Evolutionary conservation across 306 rosid genomes (phyloP), one percentile per base, ranked within the genome.

Genomic region (Ormosia emarginata): DNA sequence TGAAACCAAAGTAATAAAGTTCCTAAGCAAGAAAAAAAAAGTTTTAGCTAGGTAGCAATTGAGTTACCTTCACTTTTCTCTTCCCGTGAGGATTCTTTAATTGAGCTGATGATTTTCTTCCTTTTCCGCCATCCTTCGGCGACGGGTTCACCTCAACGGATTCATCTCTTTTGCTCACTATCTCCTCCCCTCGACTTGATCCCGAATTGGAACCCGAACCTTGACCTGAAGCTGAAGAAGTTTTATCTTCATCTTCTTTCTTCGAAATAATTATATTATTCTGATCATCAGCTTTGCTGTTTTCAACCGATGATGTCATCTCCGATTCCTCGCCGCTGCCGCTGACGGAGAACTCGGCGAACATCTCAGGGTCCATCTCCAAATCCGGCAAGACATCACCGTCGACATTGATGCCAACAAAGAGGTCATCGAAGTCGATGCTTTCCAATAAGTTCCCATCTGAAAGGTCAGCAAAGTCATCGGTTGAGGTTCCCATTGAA

Each of bases 391-490:
- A 71, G 59, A 88, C 87, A 17, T 93, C 95, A 17, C 82, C 90
- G 40, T 85, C 89, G 59, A 69, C 58, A 49, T 90, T 81, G 91
- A 92, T 85, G 8, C 90, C 91, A 8, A 79, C 80, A 53, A 93
- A 95, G 69, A 95, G 84, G 58, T 92, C 92, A 10, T 95, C 99
- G 40, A 91, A 95, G 65, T 95, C 84, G 83, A 93, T 87, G 81
- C 89, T 91, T 41, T 93, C 97, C 80, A 93, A 85, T 33, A 93
- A 79, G 43, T 67, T 89, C 46, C 85, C 92, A 6, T 92, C 97
- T 0, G 85, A 76, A 29, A 92, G 85, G 9, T 90, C 92, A 1
- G 76, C 80, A 30, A 93, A 95, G 7, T 85, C 92, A 30, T 64
- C 81, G 37, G 80, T 47, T 44, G 77, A 8, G 34, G 13, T 44